Conservation (phyloP, 1,284 basidiomycete genomes). For the Ganoderma lucidum region DNA sequence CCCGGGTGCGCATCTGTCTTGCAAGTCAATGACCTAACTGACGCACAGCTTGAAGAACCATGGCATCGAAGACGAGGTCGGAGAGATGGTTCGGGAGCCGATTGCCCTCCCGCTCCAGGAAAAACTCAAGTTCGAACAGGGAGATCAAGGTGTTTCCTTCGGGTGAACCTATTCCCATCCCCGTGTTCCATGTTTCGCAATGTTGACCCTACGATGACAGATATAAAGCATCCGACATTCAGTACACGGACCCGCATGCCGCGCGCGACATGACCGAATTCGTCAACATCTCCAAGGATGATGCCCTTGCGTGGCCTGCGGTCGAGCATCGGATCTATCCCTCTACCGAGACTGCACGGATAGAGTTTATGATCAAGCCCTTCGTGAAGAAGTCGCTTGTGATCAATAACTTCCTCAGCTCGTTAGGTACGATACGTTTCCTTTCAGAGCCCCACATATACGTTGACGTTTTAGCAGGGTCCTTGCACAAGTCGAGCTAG, state of each 20-base stretch:
- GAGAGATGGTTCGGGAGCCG: constrained; percentile 42
- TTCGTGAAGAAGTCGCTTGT: constrained; percentile 41
- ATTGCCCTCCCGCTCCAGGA: constrained; percentile 13
- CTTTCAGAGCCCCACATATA: not conserved
- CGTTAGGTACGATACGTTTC: constrained; percentile 55
- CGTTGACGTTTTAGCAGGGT: constrained; percentile 48
- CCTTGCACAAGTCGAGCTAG: constrained; percentile 72
- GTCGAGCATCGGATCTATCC: constrained; percentile 40
- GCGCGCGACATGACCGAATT: constrained; percentile 44
- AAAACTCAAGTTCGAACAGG: constrained; percentile 42
- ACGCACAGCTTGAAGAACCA: constrained; percentile 41
- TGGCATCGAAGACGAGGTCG: constrained; percentile 38
- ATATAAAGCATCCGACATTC: constrained; percentile 43
- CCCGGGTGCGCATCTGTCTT: not conserved
- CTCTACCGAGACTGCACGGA: constrained; percentile 37
- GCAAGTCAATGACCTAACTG: not conserved
- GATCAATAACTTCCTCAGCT: constrained; percentile 52
- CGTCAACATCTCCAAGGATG: constrained; percentile 43
- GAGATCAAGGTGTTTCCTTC: constrained; percentile 43
- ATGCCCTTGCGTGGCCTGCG: constrained; percentile 39
- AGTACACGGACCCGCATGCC: constrained; percentile 44
- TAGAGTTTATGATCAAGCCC: constrained; percentile 38
- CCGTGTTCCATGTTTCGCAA: not conserved
- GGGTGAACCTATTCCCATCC: constrained; percentile 33
- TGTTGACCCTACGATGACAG: constrained; percentile 28